A percentile compares a stretch with the other conserved stretches of the same genome.
Conservation (phyloP, 805 yeast genomes). For the Kodamaea leandrae region DNA sequence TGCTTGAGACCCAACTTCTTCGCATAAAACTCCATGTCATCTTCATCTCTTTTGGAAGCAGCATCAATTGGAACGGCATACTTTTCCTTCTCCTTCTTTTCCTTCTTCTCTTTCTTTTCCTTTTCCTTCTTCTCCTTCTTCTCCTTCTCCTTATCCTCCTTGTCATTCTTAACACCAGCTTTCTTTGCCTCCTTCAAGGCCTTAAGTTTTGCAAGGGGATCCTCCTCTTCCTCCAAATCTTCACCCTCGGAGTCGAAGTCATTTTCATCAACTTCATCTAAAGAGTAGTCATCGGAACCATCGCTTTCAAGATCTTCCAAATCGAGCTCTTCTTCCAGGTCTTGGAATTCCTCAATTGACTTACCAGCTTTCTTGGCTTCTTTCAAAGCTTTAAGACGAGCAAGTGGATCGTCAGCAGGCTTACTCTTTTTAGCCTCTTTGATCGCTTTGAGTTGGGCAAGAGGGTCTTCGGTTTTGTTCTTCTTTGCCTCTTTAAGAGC, state of each 20-base stretch:
- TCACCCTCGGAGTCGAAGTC: slow-evolving; percentile 16
- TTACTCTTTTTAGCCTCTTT: slow-evolving; percentile 6
- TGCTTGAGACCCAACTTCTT: slow-evolving; percentile 70
- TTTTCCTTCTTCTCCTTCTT: slow-evolving; percentile 7
- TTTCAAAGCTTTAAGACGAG: slow-evolving; percentile 21
- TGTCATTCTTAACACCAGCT: neutral
- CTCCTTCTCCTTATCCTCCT: slow-evolving; percentile 13
- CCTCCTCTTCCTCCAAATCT: slow-evolving; percentile 15
- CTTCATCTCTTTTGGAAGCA: slow-evolving; percentile 59
- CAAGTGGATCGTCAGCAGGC: slow-evolving; percentile 27
- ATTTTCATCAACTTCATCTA: slow-evolving; percentile 14
- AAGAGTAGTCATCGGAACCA: slow-evolving; percentile 18
- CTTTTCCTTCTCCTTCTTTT: slow-evolving; percentile 1
- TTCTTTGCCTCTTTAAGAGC: slow-evolving; percentile 15
- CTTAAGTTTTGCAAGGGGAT: slow-evolving; percentile 27
- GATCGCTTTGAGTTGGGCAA: slow-evolving; percentile 20
- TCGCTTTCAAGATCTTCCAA: slow-evolving; percentile 32
- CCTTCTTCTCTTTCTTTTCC: slow-evolving; percentile 13
- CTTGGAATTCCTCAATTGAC: slow-evolving; percentile 10
- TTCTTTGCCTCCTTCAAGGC: slow-evolving; percentile 19
- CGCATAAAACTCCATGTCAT: slow-evolving; percentile 79
- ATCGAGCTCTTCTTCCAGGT: slow-evolving; percentile 13
- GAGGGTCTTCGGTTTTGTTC: slow-evolving; percentile 18
- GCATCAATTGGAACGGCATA: slow-evolving; percentile 26
- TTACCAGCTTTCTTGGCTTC: slow-evolving; percentile 5